Evolutionary conservation across 345 rosid species (phyloP), one percentile per base, ranked within the genome.

Genomic region (Fremontodendron californicum): DNA sequence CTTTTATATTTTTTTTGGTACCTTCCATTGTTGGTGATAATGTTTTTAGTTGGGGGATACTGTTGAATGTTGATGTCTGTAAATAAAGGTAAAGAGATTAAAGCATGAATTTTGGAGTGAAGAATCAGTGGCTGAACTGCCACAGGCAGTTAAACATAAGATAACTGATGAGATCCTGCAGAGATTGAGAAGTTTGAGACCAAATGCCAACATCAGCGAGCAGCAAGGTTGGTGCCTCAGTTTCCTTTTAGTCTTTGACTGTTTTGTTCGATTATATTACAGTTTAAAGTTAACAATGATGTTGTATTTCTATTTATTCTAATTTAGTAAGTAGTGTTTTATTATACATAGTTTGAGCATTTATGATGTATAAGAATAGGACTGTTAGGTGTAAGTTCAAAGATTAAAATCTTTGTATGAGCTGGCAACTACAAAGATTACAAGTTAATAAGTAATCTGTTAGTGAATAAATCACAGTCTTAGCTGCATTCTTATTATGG

Each of bases 101-200:
- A 85, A 83, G 80, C 79, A 79, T 78, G 90, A 86, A 74, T 69
- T 89, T 23, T 42, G 79, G 18, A 58, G 58, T 43, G 81, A 85
- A 35, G 89, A 88, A 77, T 73, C 77, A 11, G 80, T 40, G 45
- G 76, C 74, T 80, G 87, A 91, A 71, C 76, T 96, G 46, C 90
- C 95, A 13, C 77, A 71, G 71, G 65, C 78, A 55, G 80, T 90
- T 68, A 93, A 90, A 73, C 87, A 74, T 73, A 90, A 75, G 81
- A 83, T 96, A 79, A 81, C 83, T 16, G 93, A 91, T 82, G 97
- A 96, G 85, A 85, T 96, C 76, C 74, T 96, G 71, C 81, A 52
- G 86, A 83, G 83, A 75, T 77, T 93, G 61, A 90, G 72, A 81
- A 84, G 80, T 76, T 82, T 90, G 72, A 76, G 80, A 60, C 83